Base-by-base conservation (phyloP, 2,329 filamentous ascomycete species). In the Pleomassaria siparia region DNA sequence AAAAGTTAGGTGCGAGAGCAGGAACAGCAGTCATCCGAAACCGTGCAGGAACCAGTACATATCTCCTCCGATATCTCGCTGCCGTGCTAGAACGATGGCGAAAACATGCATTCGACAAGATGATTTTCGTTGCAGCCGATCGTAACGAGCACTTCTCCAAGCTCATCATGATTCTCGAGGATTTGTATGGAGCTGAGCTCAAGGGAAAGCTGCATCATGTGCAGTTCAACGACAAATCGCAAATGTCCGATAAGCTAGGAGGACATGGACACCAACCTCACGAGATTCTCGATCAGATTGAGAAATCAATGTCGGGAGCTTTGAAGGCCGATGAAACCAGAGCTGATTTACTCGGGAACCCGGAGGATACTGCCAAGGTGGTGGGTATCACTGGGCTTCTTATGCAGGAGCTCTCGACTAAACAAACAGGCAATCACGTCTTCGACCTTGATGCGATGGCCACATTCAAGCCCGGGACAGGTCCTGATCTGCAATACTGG, bases 51-150 rank as follows among this genome's bases (percentile, higher is more conserved):
- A 89, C 86, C 11, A 87, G 86, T 32, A 79, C 89, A 26, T 91
- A 92, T 66, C 78, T 91, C 39, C 89, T 88, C 42, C 83, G 88
- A 56, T 87, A 92, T 68, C 86, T 91, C 53, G 87, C 84, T 57
- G 86, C 90, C 62, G 80, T 89, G 22, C 72, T 90, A 44, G 80
- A 84, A 61, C 82, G 88, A 46, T 73, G 81, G 40, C 76, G 84
- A 18, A 79, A 80, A 61, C 73, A 73, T 72, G 67, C 83, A 10
- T 89, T 88, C 59, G 86, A 91, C 72, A 83, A 88, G 66, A 88
- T 91, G 86, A 86, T 90, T 52, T 91, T 90, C 61, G 87, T 91
- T 9, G 86, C 86, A 1, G 84, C 81, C 18, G 81, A 85, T 54
- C 87, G 91, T 60, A 86, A 88, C 59, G 75, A 87, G 11, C 87